Percentiles rank a stretch among this genome's conserved stretches.
Conservation (phyloP, 2,329 filamentous ascomycete genomes). For the Fusarium gaditjirri region DNA sequence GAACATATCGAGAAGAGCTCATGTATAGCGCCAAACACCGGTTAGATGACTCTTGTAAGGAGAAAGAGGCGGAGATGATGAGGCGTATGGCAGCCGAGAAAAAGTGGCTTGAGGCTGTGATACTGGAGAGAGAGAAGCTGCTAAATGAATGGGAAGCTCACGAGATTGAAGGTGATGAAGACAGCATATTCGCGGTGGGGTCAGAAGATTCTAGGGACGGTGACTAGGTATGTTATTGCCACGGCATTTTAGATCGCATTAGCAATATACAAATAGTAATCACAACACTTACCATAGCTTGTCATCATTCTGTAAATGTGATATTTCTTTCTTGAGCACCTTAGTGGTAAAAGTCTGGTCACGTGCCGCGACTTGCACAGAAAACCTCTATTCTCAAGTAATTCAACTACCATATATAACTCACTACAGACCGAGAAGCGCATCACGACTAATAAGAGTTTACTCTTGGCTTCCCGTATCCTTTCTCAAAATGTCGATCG, state of each 20-base stretch:
- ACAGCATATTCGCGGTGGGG: slow-evolving; percentile 46
- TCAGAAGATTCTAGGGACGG: slow-evolving; percentile 21
- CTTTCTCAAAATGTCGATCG: slow-evolving; percentile 26
- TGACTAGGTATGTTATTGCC: slow-evolving; percentile 10
- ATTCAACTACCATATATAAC: background rate
- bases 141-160: slow-evolving; percentile 54
- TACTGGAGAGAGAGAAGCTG: slow-evolving; percentile 56
- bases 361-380: slow-evolving; percentile 33
- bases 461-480: background rate
- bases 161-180: slow-evolving; percentile 56
- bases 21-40: slow-evolving; percentile 53
- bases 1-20: slow-evolving; percentile 54
- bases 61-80: slow-evolving; percentile 47
- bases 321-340: background rate
- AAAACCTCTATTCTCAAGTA: slow-evolving; percentile 30
- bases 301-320: background rate
- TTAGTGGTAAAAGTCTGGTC: slow-evolving; percentile 10
- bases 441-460: background rate
- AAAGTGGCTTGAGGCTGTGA: slow-evolving; percentile 59
- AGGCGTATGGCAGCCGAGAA: slow-evolving; percentile 55
- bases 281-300: background rate
- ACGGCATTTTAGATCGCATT: background rate
- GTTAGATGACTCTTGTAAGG: slow-evolving; percentile 44
- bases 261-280: background rate
- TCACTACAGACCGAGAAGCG: background rate